Base-by-base conservation (phyloP, 768 basidiomycete species). In the Daedaleopsis nitida region DNA sequence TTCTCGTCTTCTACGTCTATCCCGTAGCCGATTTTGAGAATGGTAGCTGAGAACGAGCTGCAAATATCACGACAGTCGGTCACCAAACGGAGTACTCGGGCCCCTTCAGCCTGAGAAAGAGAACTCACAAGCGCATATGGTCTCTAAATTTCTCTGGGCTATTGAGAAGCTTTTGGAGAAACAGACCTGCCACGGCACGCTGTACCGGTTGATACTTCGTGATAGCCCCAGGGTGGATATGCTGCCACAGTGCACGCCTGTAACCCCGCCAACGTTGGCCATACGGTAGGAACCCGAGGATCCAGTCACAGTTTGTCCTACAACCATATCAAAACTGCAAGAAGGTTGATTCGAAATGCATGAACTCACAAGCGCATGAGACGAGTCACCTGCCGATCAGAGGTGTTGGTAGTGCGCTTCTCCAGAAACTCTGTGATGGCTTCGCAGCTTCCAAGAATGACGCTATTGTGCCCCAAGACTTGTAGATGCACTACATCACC, bases 371-470 rank as follows among this genome's bases (percentile, higher is more conserved):
- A 35, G 3, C 38, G n/a, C 12, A 52, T 35, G 12, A 59, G 23
- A 8, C 43, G 38, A 0, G 38, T 42, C 19, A 32, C 38, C 5
- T 49, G 63, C 37, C 74, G 55, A 50, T 68, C 68, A 10, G 73
- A 72, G 48, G 72, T 68, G 27, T 69, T 67, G 5, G 60, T 52
- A 4, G 69, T 66, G 32, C 70, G 58, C 50, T 70, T 68, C 27
- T 73, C 65, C 39, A 74, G 60, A 45, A 74, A 63, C 13, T 74
- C 73, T 1, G 38, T 43, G 14, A 66, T 67, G 9, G 64, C 64
- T 19, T 59, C 51, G 16, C 59, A 34, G 2, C 69, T 68, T 48
- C 69, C 68, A 14, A 74, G 48, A 14, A 70, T 23, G 13, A 72
- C 23, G 6, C 67, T 52, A 32, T 21, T 27, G 14, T 57, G 55